Percentiles rank a stretch among this genome's conserved stretches.
Conservation (phyloP, 2,329 filamentous ascomycete species). For the Verticillium nubilum region DNA sequence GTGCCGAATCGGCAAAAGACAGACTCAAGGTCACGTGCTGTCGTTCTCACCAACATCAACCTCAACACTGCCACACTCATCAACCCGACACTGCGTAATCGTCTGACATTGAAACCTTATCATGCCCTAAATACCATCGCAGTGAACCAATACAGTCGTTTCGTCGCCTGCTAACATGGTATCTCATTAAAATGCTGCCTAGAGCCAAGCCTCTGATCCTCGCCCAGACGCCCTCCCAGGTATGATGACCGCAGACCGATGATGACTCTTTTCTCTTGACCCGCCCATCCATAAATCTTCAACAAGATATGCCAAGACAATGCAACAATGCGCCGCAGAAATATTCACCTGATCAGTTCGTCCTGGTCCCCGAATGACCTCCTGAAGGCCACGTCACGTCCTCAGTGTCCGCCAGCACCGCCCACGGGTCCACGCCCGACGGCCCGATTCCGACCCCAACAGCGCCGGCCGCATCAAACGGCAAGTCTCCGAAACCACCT, state of each 20-base stretch:
- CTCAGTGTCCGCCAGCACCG: conserved; percentile 4
- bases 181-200: background rate
- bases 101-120: background rate
- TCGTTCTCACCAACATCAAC: background rate
- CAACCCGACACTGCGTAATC: background rate
- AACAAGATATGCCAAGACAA: background rate
- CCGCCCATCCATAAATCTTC: background rate
- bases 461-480: background rate
- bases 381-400: conserved; percentile 6
- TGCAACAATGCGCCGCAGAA: background rate
- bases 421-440: conserved; percentile 6
- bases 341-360: background rate
- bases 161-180: no score
- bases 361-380: background rate
- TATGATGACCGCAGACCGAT: no score
- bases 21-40: background rate
- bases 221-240: background rate
- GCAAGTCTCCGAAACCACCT: background rate
- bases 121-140: background rate
- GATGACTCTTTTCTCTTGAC: background rate
- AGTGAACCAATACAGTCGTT: background rate
- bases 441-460: conserved; percentile 3
- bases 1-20: background rate
- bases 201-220: background rate
- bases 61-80: background rate